These are phyloP conservation scores for Aspergillus terreus DNA, from an alignment of 2,329 filamentous ascomycete species.

Conservation along the genomic window DNA sequence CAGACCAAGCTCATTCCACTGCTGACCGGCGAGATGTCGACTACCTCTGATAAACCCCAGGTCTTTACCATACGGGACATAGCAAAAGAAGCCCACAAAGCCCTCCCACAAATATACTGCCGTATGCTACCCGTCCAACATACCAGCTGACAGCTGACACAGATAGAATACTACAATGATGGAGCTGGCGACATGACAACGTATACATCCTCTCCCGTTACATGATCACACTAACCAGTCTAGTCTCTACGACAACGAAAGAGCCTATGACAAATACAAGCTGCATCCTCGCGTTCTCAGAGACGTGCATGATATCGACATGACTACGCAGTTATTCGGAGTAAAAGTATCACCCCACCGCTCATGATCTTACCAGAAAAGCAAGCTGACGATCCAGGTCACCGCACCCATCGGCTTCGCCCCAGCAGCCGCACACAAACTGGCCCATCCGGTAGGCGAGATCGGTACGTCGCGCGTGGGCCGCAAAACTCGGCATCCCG, in stretches of 20 bases:
- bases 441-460: conserved; percentile 8
- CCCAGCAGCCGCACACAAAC: conserved; percentile 4
- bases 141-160: no score
- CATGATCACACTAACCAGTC: background rate
- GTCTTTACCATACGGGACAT: conserved; percentile 6
- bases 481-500: background rate
- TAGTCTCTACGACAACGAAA: conserved; percentile 5
- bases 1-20: no score
- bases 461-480: conserved; percentile 2
- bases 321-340: conserved; percentile 4
- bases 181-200: conserved; percentile 6
- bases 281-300: conserved; percentile 6
- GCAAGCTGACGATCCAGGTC: background rate
- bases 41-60: background rate
- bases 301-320: conserved; percentile 6
- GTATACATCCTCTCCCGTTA: background rate
- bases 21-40: background rate
- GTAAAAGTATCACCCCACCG: background rate
- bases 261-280: conserved; percentile 5
- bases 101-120: background rate
- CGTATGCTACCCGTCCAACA: background rate
- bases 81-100: background rate
- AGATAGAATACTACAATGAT: conserved; percentile 6
- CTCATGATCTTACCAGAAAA: background rate
- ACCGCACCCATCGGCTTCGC: conserved; percentile 5